Conservation (phyloP, 768 basidiomycete genomes). For the Russula sp. region DNA sequence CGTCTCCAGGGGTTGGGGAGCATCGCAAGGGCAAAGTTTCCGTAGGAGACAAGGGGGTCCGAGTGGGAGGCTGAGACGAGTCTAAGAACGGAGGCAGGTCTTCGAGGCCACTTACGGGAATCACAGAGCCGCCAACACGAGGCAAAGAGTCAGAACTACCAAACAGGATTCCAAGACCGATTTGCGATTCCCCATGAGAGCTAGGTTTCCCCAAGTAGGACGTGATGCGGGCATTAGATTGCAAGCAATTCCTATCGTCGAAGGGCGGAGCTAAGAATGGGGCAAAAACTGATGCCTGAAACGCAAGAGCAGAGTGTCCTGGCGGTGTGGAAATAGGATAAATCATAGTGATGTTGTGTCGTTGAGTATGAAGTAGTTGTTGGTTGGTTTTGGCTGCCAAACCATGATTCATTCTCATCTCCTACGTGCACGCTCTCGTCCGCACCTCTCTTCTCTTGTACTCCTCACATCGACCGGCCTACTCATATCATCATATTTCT, state of each 20-base stretch:
- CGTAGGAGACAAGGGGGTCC: neutral
- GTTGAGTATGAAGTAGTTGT: neutral
- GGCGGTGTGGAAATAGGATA: slow-evolving; percentile 8
- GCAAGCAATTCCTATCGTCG: slow-evolving; percentile 1
- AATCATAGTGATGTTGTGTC: slow-evolving; percentile 9
- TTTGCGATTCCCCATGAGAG: neutral
- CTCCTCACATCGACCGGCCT: slow-evolving; percentile 34
- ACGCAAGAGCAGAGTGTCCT: neutral
- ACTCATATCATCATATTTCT: slow-evolving; percentile 42
- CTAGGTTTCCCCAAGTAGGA: neutral
- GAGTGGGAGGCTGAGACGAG: neutral
- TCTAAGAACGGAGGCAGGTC: slow-evolving; percentile 1
- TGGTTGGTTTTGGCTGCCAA: neutral
- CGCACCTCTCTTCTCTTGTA: slow-evolving; percentile 22
- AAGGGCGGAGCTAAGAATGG: neutral
- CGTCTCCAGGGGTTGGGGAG: neutral
- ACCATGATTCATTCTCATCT: slow-evolving; percentile 10
- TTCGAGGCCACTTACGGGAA: neutral
- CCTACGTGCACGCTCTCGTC: slow-evolving; percentile 4
- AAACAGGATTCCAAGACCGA: slow-evolving; percentile 19
- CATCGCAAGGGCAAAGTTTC: neutral
- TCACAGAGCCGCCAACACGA: neutral
- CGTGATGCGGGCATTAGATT: slow-evolving; percentile 13
- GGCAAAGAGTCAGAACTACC: slow-evolving; percentile 1
- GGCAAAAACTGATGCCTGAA: neutral